phyloP scores from a whole-genome alignment of 352 stramenopile genomes.

The Elongisporangium undulatum region DNA sequence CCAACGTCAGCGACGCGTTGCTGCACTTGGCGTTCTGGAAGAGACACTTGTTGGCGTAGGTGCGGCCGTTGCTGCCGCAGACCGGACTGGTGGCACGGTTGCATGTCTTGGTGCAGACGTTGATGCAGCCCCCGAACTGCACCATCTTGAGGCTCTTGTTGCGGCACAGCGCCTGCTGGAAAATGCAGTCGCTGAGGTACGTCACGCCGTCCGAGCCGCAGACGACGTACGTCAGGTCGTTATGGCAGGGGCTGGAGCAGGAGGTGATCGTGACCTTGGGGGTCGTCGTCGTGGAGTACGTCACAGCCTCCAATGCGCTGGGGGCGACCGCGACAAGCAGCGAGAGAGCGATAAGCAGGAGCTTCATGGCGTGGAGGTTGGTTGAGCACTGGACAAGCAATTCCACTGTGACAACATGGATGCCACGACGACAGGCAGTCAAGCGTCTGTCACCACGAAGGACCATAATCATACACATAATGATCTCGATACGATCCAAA shows the following conservation, averaged over 20 bases:
- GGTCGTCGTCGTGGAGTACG: background rate
- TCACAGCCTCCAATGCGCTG: background rate
- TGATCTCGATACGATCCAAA: too few relatives aligned
- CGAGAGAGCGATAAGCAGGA: background rate
- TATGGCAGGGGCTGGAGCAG: slow-evolving; percentile 2
- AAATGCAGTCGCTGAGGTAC: slow-evolving; percentile 15
- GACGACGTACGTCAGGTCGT: slow-evolving; percentile 1
- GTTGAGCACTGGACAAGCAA: background rate
- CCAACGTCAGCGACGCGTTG: background rate
- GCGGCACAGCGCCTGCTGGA: slow-evolving; percentile 9
- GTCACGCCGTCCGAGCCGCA: slow-evolving; percentile 16
- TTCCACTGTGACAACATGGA: background rate
- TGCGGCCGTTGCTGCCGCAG: slow-evolving; percentile 10
- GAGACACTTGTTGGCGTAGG: slow-evolving; percentile 11
- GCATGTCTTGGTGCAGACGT: slow-evolving; percentile 2
- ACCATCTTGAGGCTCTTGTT: slow-evolving; percentile 4
- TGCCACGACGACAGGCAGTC: background rate
- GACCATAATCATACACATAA: too few relatives aligned
- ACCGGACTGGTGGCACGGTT: slow-evolving; percentile 4
- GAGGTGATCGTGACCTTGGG: background rate
- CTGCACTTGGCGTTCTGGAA: slow-evolving; percentile 4
- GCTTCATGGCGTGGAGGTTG: background rate
- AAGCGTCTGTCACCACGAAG: background rate
- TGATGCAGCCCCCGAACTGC: background rate
- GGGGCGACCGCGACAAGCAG: background rate